Evolutionary conservation across 148 eudicot species (phyloP).

Genomic region (Arctostaphylos glauca): DNA sequence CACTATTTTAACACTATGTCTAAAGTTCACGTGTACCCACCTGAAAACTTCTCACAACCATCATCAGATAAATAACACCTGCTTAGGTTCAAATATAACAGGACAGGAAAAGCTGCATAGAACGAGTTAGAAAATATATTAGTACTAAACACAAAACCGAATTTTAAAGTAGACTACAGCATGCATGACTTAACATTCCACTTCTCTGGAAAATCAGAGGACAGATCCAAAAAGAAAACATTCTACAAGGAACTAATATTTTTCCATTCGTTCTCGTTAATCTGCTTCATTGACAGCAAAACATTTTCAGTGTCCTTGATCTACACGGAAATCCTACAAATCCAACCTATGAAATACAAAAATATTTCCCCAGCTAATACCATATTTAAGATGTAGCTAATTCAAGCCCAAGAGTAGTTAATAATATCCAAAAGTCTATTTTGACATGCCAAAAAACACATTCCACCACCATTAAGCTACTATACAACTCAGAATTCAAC

Average conservation of each 20-base stretch:
- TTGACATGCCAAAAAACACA: background rate
- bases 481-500: background rate
- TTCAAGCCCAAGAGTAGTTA: background rate
- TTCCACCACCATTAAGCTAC: background rate
- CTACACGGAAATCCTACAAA: background rate
- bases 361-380: background rate
- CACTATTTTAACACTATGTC: background rate
- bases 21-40: constrained; percentile 34
- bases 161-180: background rate
- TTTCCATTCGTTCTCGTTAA: background rate
- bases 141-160: background rate
- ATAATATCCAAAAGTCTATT: background rate
- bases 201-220: background rate
- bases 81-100: constrained; percentile 80
- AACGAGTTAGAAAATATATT: constrained; percentile 6
- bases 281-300: background rate
- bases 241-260: background rate
- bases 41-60: constrained; percentile 77
- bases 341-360: background rate
- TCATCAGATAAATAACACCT: constrained; percentile 75
- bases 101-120: constrained; percentile 69
- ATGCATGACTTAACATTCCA: background rate
- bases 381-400: constrained; percentile 4
- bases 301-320: background rate
- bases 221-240: background rate